phyloP scores from a whole-genome alignment of 495 filamentous ascomycete genomes.

The Clavariopsis aquatica region DNA sequence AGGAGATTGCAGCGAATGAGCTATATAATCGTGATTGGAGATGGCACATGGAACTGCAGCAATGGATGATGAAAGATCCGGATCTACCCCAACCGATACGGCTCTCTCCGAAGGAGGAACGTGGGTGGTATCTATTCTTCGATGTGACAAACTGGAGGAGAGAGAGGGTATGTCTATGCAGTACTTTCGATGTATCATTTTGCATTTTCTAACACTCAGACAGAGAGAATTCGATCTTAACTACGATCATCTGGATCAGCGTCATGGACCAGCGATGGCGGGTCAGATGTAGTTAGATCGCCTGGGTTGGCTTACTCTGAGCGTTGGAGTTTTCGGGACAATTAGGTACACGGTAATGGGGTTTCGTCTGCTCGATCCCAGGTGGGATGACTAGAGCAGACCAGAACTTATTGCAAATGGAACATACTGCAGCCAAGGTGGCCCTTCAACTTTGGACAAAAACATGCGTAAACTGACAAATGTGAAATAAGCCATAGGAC shows the following conservation, averaged over 20 bases:
- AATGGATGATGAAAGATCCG: constrained; percentile 90
- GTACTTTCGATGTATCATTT: neutral
- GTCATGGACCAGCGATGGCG: constrained; percentile 46
- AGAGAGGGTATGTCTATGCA: constrained; percentile 63
- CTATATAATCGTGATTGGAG: constrained; percentile 83
- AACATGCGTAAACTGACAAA: neutral
- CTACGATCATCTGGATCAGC: constrained; percentile 73
- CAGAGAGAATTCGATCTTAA: constrained; percentile 78
- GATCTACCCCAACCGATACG: constrained; percentile 66
- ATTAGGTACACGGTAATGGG: neutral
- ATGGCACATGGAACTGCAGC: constrained; percentile 83
- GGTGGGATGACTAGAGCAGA: neutral
- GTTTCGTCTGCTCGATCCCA: neutral
- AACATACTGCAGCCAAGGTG: neutral
- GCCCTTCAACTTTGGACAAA: neutral
- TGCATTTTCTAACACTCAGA: constrained; percentile 29
- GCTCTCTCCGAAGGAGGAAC: constrained; percentile 69
- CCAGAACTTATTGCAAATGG: neutral
- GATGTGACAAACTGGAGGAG: constrained; percentile 82
- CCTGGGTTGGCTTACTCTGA: neutral
- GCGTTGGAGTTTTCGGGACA: neutral
- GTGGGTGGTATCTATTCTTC: constrained; percentile 87
- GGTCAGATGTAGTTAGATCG: neutral
- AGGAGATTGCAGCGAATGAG: constrained; percentile 80
- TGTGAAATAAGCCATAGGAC: too few relatives aligned